Evolutionary conservation across 2,329 filamentous ascomycete genomes (phyloP).

Genomic region (Eutypa lata): DNA sequence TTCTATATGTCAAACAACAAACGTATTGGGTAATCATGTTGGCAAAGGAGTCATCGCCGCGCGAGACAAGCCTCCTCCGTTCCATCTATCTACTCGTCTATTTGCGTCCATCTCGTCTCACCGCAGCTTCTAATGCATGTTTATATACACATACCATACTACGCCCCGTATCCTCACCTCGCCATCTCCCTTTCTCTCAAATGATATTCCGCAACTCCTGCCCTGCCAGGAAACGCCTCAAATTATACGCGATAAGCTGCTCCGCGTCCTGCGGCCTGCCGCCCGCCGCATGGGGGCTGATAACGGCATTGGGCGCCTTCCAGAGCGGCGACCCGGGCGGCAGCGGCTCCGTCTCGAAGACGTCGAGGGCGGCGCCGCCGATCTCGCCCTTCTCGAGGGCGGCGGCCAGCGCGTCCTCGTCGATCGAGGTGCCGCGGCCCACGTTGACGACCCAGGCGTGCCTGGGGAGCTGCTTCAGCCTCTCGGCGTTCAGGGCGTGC

Average conservation of each 20-base stretch:
- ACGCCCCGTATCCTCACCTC: neutral
- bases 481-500: slow-evolving; percentile 52
- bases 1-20: no score
- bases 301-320: slow-evolving; percentile 48
- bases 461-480: slow-evolving; percentile 50
- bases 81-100: no score
- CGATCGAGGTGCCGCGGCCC: slow-evolving; percentile 45
- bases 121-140: no score
- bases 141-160: no score
- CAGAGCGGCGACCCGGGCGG: slow-evolving; percentile 42
- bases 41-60: no score
- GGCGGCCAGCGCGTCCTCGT: slow-evolving; percentile 46
- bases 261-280: slow-evolving; percentile 60
- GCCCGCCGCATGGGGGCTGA: slow-evolving; percentile 58
- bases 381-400: slow-evolving; percentile 41
- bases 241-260: slow-evolving; percentile 57
- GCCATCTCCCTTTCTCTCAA: slow-evolving; percentile 1
- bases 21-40: no score
- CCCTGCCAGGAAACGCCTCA: slow-evolving; percentile 56
- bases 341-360: slow-evolving; percentile 37
- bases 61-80: no score
- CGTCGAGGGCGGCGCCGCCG: slow-evolving; percentile 48
- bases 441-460: slow-evolving; percentile 57
- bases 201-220: slow-evolving; percentile 58
- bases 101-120: no score